Evolutionary conservation across 139 green algal genomes (phyloP).

Genomic region (Trebouxia sp.): DNA sequence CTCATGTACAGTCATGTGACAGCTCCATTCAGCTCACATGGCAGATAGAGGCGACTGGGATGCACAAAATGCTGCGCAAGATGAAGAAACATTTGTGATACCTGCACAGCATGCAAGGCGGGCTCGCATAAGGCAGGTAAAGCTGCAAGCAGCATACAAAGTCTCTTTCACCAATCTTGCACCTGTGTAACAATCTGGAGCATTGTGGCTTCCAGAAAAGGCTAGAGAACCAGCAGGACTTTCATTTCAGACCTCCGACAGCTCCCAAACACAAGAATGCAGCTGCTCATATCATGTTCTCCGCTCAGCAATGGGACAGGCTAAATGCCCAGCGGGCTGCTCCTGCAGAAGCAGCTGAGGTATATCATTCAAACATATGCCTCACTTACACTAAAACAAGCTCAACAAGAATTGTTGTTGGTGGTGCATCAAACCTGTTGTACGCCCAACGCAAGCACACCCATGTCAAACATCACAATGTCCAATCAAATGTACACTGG

Average conservation of each 20-base stretch:
- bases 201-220: neutral
- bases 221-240: neutral
- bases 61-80: too few species aligned
- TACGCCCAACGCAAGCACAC: too few species aligned
- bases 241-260: neutral
- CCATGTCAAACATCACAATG: constrained; percentile 18
- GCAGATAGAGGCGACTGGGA: too few species aligned
- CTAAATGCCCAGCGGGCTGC: neutral
- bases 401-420: too few species aligned
- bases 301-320: neutral
- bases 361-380: too few species aligned
- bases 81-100: constrained; percentile 1
- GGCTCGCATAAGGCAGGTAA: neutral
- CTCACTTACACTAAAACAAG: too few species aligned
- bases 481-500: neutral
- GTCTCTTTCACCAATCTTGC: neutral
- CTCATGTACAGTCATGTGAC: neutral
- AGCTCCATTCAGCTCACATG: neutral
- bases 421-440: too few species aligned
- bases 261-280: constrained; percentile 1
- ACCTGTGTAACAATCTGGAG: neutral
- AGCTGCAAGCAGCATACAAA: too few species aligned
- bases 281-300: neutral
- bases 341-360: neutral
- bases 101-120: constrained; percentile 11